These are phyloP conservation scores for Leccinellum luteum DNA, from an alignment of 768 basidiomycete species.

Conservation along the genomic window DNA sequence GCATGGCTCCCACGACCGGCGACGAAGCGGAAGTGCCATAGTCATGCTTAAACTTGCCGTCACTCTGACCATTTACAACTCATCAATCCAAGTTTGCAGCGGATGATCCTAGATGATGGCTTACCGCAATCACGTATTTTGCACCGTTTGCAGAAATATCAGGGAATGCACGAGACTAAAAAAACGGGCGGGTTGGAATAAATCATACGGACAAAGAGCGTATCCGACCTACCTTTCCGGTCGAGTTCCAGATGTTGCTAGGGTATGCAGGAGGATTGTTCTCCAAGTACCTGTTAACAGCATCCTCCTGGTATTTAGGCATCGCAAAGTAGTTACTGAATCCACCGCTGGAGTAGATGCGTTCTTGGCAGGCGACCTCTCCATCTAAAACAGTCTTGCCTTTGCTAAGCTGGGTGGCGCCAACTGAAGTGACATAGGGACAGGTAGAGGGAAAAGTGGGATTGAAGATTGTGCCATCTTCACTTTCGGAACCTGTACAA, in stretches of 20 bases:
- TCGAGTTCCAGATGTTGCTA: slow-evolving; percentile 43
- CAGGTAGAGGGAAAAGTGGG: slow-evolving; percentile 50
- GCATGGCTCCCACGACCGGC: slow-evolving; percentile 61
- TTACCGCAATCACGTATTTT: slow-evolving; percentile 26
- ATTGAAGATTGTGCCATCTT: slow-evolving; percentile 54
- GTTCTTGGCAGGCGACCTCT: slow-evolving; percentile 45
- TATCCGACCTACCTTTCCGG: slow-evolving; percentile 32
- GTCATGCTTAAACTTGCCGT: slow-evolving; percentile 39
- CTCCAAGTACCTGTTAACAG: slow-evolving; percentile 45
- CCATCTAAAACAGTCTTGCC: slow-evolving; percentile 42
- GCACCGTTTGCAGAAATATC: slow-evolving; percentile 58
- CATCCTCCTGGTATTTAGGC: slow-evolving; percentile 50
- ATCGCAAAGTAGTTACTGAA: slow-evolving; percentile 53
- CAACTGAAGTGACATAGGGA: slow-evolving; percentile 68
- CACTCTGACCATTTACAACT: slow-evolving; percentile 22
- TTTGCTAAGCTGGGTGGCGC: slow-evolving; percentile 53
- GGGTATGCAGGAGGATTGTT: slow-evolving; percentile 41
- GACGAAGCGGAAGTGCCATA: slow-evolving; percentile 59
- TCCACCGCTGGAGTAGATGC: slow-evolving; percentile 51
- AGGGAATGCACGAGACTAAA: slow-evolving; percentile 53
- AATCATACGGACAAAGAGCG: not conserved
- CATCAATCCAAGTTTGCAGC: slow-evolving; percentile 13
- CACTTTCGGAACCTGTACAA: slow-evolving; percentile 31
- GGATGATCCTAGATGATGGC: not conserved
- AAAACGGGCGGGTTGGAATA: not conserved